Conservation (phyloP, 208 protist species). For the Leptomonas seymouri region DNA sequence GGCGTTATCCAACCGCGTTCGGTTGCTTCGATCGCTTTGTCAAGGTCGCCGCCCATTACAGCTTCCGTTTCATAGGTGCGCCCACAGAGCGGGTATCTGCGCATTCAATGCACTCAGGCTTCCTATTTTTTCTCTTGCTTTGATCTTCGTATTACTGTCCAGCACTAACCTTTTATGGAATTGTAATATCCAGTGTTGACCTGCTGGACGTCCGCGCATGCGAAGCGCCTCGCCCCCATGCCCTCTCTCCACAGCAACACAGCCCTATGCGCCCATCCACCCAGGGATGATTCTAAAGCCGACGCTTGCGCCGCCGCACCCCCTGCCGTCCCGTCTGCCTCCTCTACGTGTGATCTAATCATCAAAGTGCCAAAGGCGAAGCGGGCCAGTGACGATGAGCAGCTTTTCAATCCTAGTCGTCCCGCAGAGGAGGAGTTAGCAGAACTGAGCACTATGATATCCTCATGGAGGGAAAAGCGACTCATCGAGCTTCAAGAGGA, state of each 20-base stretch:
- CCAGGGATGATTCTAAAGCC: not conserved
- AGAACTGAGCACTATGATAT: conserved; percentile 12
- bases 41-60: too few species aligned
- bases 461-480: conserved; percentile 39
- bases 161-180: too few species aligned
- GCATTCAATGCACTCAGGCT: not conserved
- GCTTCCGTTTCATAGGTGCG: too few species aligned
- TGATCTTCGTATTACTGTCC: not conserved
- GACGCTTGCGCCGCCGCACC: too few species aligned
- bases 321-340: too few species aligned
- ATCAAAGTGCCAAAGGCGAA: not conserved
- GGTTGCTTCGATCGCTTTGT: too few species aligned
- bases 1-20: too few species aligned
- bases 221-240: not conserved
- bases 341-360: not conserved
- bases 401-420: too few species aligned
- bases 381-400: not conserved
- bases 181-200: not conserved
- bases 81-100: too few species aligned
- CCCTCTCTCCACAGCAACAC: not conserved
- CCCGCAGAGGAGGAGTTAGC: conserved; percentile 29
- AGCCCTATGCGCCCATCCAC: not conserved
- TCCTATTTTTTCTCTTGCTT: not conserved
- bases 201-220: not conserved
- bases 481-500: conserved; percentile 28